Evolutionary conservation across 768 basidiomycete species (phyloP).

Genomic region (Mycena venus): DNA sequence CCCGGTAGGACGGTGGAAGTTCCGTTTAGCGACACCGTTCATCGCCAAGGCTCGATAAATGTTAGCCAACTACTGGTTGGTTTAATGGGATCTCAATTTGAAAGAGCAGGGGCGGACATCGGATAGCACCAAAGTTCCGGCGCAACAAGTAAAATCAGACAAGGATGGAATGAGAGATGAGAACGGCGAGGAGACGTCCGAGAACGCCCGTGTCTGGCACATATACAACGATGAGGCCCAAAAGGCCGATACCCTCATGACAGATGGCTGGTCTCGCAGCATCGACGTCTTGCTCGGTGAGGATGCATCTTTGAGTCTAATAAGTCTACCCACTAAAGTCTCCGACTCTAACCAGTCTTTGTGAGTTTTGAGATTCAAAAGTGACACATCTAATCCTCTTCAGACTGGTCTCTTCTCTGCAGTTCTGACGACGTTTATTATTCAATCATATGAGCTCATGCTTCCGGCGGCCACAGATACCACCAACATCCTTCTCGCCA

Average conservation of each 20-base stretch:
- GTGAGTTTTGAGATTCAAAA: slow-evolving; percentile 41
- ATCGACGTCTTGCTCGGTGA: slow-evolving; percentile 61
- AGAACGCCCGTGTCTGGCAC: slow-evolving; percentile 55
- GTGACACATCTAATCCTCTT: not conserved
- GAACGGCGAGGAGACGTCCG: slow-evolving; percentile 49
- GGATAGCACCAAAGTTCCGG: slow-evolving; percentile 13
- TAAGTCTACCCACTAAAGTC: not conserved
- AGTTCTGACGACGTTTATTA: slow-evolving; percentile 58
- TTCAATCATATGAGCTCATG: slow-evolving; percentile 56
- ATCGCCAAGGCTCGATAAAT: not conserved
- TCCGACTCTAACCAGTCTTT: slow-evolving; percentile 50
- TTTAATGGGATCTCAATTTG: not conserved
- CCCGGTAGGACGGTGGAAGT: slow-evolving; percentile 25
- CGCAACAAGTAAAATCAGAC: not conserved
- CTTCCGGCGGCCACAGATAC: slow-evolving; percentile 47
- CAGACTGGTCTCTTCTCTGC: slow-evolving; percentile 61
- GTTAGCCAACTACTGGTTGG: not conserved
- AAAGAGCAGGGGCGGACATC: slow-evolving; percentile 13
- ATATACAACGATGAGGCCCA: slow-evolving; percentile 57
- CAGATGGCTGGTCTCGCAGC: slow-evolving; percentile 56
- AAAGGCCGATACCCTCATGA: slow-evolving; percentile 49
- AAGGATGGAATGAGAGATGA: slow-evolving; percentile 38
- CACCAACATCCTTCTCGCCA: slow-evolving; percentile 50
- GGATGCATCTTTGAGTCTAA: slow-evolving; percentile 17
- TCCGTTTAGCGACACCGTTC: not conserved